Conservation (phyloP, 805 yeast genomes). For the Zygoascus ofunaensis region DNA sequence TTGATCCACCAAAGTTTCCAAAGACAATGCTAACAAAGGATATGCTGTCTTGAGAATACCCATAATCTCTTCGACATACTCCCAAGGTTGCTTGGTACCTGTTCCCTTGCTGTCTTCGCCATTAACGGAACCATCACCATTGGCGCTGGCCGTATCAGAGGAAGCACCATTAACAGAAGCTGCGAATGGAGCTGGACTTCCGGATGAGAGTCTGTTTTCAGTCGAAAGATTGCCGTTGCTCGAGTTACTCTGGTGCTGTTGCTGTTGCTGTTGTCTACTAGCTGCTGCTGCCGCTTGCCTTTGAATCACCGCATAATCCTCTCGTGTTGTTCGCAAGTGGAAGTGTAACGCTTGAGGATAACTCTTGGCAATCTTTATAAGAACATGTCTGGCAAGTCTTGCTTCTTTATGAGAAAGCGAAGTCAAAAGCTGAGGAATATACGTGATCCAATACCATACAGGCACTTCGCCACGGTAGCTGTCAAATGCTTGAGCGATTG, state of each 20-base stretch:
- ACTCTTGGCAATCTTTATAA: conserved; percentile 87
- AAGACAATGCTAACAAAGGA: conserved; percentile 82
- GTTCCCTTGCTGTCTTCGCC: conserved; percentile 5
- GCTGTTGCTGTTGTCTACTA: background rate
- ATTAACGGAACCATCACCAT: conserved; percentile 5
- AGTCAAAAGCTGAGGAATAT: conserved; percentile 86
- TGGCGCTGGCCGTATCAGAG: background rate
- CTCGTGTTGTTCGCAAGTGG: conserved; percentile 90
- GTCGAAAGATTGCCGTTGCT: background rate
- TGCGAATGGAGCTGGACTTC: conserved; percentile 3
- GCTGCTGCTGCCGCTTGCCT: conserved; percentile 53
- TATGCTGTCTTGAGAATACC: conserved; percentile 93
- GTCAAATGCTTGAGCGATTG: conserved; percentile 79
- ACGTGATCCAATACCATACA: conserved; percentile 98
- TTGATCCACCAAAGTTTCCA: conserved; percentile 94
- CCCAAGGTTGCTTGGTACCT: conserved; percentile 76
- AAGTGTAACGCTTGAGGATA: conserved; percentile 97
- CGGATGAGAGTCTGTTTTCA: background rate
- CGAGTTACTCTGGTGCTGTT: background rate
- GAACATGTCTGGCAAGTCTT: conserved; percentile 71
- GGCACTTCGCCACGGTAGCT: conserved; percentile 93
- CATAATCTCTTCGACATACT: conserved; percentile 84
- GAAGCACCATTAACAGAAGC: conserved; percentile 3
- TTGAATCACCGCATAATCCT: conserved; percentile 81
- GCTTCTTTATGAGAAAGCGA: conserved; percentile 90